Evolutionary conservation across 2,329 filamentous ascomycete species (phyloP).

Genomic region (Phialophora chinensis): DNA sequence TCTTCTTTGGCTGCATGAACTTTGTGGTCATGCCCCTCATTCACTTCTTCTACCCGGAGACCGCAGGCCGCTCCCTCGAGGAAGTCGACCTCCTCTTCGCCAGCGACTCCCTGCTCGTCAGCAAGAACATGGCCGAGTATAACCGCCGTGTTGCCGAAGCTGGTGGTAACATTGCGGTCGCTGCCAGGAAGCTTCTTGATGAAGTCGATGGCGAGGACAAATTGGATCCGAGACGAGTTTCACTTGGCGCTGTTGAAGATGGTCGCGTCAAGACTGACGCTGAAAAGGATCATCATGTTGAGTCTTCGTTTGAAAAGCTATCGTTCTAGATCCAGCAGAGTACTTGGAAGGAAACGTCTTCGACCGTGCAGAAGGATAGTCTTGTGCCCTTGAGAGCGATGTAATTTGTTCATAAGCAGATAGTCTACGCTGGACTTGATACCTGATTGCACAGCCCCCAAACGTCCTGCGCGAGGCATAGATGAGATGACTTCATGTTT

Average conservation of each 20-base stretch:
- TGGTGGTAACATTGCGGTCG: conserved; percentile 43
- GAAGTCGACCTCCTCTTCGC: conserved; percentile 54
- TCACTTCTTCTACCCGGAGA: conserved; percentile 62
- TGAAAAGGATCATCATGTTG: conserved; percentile 18
- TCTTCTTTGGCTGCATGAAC: conserved; percentile 53
- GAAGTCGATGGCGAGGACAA: conserved; percentile 41
- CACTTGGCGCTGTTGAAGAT: conserved; percentile 19
- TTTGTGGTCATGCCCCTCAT: conserved; percentile 58
- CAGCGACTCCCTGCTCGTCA: conserved; percentile 43
- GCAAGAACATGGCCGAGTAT: conserved; percentile 44
- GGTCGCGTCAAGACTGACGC: conserved; percentile 17
- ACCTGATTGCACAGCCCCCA: conserved; percentile 1
- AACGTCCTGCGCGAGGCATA: conserved; percentile 5
- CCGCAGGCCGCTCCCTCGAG: conserved; percentile 52
- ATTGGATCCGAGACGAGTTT: conserved; percentile 33
- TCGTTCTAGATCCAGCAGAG: conserved; percentile 11
- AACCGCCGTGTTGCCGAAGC: conserved; percentile 42
- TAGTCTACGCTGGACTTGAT: conserved; percentile 1
- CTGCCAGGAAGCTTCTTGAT: conserved; percentile 42
- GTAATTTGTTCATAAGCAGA: conserved; percentile 5
- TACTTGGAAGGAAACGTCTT: background rate
- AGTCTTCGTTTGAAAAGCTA: conserved; percentile 21
- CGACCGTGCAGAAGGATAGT: background rate
- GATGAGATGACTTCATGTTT: background rate
- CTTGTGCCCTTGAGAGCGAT: background rate